Evolutionary conservation across 192 early-diverging fungal species (phyloP), one percentile per base, ranked within the genome.

Genomic region (Helicostylum pulchrum): DNA sequence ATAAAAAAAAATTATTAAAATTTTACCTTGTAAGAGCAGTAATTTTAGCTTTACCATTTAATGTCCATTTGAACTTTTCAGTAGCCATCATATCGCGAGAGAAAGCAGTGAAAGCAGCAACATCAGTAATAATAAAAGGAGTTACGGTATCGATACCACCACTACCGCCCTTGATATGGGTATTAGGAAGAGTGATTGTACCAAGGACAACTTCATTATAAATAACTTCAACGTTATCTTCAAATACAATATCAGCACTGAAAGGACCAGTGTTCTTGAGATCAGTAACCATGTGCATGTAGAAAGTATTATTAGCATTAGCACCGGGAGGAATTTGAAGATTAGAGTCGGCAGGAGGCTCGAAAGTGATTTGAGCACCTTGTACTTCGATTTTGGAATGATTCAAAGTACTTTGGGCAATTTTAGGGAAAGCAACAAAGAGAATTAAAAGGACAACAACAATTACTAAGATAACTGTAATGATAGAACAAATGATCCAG

Each of bases 351-450:
- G 36, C 11, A 31, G 70, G 57, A 20, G 71, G 61, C 9, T 68
- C 63, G 50, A 76, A 76, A 34, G 76, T 62, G 53, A 82, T 85
- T 21, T 68, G 66, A 39, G 80, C 74, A 14, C 20, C 42, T 8
- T 70, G 47, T 45, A 85, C 67, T 20, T 43, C 42, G 45, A 84
- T 72, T 23, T 53, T 57, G 2, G 76, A 64, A 15, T 78, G 42
- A 58, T 85, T 77, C 43, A 85, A 64, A 34, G 73, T 70, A 3
- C 53, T 44, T 70, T 82, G 79, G 17, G 80, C 78, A 52, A 84
- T 65, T 57, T 70, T 75, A 21, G 84, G 84, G 53, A 85, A 68
- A 53, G 78, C 70, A 4, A 84, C 84, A 50, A 83, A 83, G 30
- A 84, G 57, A 20, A 69, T 64, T 3, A 86, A 36, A 26, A 73